phyloP scores from a whole-genome alignment of 768 basidiomycete genomes.

The Boletus rex-veris region DNA sequence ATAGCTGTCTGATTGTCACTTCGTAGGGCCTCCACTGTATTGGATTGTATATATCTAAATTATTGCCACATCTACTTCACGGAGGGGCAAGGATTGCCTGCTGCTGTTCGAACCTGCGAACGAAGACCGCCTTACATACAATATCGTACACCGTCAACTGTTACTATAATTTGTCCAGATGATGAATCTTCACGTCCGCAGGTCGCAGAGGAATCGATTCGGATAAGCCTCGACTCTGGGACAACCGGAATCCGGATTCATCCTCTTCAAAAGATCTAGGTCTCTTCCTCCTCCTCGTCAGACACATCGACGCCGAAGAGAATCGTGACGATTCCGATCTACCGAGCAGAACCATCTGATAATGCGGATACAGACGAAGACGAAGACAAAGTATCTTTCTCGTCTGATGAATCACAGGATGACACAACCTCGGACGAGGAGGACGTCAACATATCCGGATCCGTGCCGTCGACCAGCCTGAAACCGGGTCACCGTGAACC shows the following conservation, averaged over 20 bases:
- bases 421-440: conserved; percentile 3
- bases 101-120: too few relatives aligned
- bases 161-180: too few relatives aligned
- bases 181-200: too few relatives aligned
- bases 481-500: neutral
- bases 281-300: conserved; percentile 21
- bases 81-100: too few relatives aligned
- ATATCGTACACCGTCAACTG: too few relatives aligned
- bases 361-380: conserved; percentile 6
- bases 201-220: too few relatives aligned
- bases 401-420: conserved; percentile 13
- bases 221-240: too few relatives aligned
- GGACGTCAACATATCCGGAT: neutral
- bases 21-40: neutral
- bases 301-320: conserved; percentile 7
- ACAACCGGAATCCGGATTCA: conserved; percentile 34
- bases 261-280: conserved; percentile 41
- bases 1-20: neutral
- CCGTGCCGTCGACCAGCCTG: neutral
- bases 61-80: too few relatives aligned
- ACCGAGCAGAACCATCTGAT: conserved; percentile 3
- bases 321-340: conserved; percentile 10
- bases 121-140: too few relatives aligned
- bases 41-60: too few relatives aligned
- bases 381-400: conserved; percentile 13